Evolutionary conservation across 140 eudicot genomes (phyloP), one percentile per base, ranked within the genome.

Genomic region (Flaveria floridana): DNA sequence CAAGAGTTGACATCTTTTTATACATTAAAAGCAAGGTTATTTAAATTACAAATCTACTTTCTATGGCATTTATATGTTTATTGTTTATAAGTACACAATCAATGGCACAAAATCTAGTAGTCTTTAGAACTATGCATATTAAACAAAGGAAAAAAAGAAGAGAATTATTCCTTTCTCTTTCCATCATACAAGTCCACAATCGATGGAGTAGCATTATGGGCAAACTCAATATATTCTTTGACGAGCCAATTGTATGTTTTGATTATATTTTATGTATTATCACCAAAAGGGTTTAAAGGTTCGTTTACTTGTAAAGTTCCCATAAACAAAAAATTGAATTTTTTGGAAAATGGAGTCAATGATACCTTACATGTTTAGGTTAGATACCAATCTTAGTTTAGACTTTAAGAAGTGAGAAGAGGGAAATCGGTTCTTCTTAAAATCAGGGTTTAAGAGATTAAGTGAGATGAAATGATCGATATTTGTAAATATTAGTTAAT

Each of bases 1-100:
- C 30, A 26, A 41, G 70, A 23, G 83, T 79, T 79, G 83, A 79
- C 75, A 79, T 72, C 61, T 73, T 79, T 79, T n/a, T 28, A 55
- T 41, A 50, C 47, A n/a, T 39, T 26, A 41, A 79, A 50, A 42
- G 15, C 7, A 30, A 16, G 25, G 41, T 53, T 65, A 23, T 65
- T 15, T 72, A 41, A n/a, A 65, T 53, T 34, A 34, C 41, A 39
- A 73, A 73, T 67, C 23, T 73, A 15, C 62, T 25, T 72, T 78
- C 59, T 57, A 69, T 57, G 76, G 68, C 76, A 34, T 34, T 34
- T 34, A 34, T 67, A 16, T 68, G 51, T 44, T 41, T 79, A 72
- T 72, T 79, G 28, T 51, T 72, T 64, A 25, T 44, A 44, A 61
- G 71, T 41, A 73, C 55, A 79, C 63, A 79, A 73, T 65, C 75